Evolutionary conservation across 2,329 filamentous ascomycete genomes (phyloP).

Genomic region (Botrytis elliptica): DNA sequence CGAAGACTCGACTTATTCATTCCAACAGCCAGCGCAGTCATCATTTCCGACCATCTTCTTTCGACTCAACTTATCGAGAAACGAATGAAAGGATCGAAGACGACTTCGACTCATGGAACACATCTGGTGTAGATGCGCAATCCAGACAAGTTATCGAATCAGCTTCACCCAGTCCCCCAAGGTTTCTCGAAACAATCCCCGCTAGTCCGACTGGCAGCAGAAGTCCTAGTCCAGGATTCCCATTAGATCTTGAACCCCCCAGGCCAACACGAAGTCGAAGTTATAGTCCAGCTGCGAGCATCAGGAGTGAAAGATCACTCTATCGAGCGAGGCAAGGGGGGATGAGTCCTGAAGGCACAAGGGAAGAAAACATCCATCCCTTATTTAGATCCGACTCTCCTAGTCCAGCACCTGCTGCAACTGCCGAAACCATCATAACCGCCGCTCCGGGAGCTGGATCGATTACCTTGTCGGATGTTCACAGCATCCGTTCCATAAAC

Average conservation of each 20-base stretch:
- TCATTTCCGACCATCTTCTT: slow-evolving; percentile 46
- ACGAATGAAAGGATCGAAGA: slow-evolving; percentile 46
- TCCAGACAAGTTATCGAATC: slow-evolving; percentile 56
- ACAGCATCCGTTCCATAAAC: slow-evolving; percentile 51
- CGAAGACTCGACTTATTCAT: slow-evolving; percentile 53
- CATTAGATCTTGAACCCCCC: slow-evolving; percentile 56
- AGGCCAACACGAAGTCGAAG: slow-evolving; percentile 36
- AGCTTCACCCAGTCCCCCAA: slow-evolving; percentile 40
- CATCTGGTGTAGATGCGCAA: slow-evolving; percentile 63
- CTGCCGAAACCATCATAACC: slow-evolving; percentile 68
- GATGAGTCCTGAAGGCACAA: slow-evolving; percentile 40
- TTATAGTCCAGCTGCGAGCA: slow-evolving; percentile 35
- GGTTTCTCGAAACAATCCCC: slow-evolving; percentile 68
- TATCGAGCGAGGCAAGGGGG: slow-evolving; percentile 21
- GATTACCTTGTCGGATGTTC: slow-evolving; percentile 53
- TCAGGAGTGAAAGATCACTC: slow-evolving; percentile 24
- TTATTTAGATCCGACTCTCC: slow-evolving; percentile 74
- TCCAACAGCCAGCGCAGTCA: slow-evolving; percentile 40
- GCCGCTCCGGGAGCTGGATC: slow-evolving; percentile 69
- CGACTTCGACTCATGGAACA: slow-evolving; percentile 75
- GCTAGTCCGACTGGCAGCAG: slow-evolving; percentile 63
- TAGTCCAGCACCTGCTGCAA: slow-evolving; percentile 61
- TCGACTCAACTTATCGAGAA: slow-evolving; percentile 45
- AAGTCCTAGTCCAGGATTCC: slow-evolving; percentile 61
- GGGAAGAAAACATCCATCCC: slow-evolving; percentile 72